These are phyloP conservation scores for Rachicladosporium sp. DNA, from an alignment of 2,329 filamentous ascomycete species.

Conservation along the genomic window DNA sequence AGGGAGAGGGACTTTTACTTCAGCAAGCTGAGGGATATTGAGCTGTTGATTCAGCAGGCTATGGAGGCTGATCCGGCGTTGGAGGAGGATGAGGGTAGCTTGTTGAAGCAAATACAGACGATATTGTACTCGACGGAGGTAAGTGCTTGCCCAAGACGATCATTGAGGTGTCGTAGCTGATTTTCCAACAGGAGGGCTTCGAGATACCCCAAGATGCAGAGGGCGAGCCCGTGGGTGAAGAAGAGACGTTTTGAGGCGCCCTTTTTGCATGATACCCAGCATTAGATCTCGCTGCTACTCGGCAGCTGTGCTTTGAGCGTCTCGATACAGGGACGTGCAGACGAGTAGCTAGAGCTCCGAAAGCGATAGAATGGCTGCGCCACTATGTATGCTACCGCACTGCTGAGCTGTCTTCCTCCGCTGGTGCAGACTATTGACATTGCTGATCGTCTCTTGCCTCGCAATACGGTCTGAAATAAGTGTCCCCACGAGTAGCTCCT, in stretches of 20 bases:
- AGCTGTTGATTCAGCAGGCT: constrained; percentile 83
- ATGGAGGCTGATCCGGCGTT: constrained; percentile 86
- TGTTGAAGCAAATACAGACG: constrained; percentile 90
- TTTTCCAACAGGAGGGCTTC: constrained; percentile 41
- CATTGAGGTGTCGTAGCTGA: background rate
- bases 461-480: too few species aligned
- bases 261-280: too few species aligned
- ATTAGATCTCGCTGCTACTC: too few species aligned
- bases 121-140: constrained; percentile 95
- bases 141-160: constrained; percentile 10
- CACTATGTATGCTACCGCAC: too few species aligned
- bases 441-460: too few species aligned
- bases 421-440: too few species aligned
- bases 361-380: too few species aligned
- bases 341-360: too few species aligned
- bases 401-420: too few species aligned
- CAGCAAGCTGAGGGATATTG: constrained; percentile 94
- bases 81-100: constrained; percentile 82
- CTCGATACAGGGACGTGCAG: too few species aligned
- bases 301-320: too few species aligned
- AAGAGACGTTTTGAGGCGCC: constrained; percentile 57
- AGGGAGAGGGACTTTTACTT: constrained; percentile 98
- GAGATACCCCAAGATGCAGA: constrained; percentile 78
- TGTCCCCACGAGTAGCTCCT: too few species aligned
- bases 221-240: constrained; percentile 47